Base-by-base conservation (phyloP, 23 red algal species). In the Gracilaria domingensis region DNA sequence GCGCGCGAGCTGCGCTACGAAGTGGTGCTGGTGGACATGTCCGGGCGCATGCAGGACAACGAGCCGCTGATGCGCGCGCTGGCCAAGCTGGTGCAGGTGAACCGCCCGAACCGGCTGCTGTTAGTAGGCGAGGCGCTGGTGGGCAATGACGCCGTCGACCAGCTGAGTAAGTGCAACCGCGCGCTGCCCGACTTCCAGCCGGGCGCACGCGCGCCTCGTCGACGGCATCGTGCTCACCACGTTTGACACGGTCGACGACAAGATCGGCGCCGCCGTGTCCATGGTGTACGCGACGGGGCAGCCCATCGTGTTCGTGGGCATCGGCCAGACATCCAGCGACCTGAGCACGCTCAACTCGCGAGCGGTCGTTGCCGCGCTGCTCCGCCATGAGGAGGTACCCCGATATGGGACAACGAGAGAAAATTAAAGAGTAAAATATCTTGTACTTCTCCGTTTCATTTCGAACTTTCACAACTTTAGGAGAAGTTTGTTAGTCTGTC, bases 121-220 rank as follows among this genome's bases (percentile, higher is more conserved):
- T 99, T 99, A 72, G 97, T 99, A 13, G 97, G 97, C 45, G 97
- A 99, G 82, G 97, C 97, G 37, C 80, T 99, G 28, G 97, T 96
- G 18, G 97, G 97, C 16, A 99, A 99, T 82, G 97, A 99, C 47
- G 97, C 91, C 6, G 94, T 99, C 26, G 94, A 99, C 79, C 97
- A 99, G 71, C 64, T 99, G 61, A 54, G 45, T 13, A 96, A 95
- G 45, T 99, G 96, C 65, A 92, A 96, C 45, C 58, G 38, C 49
- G 97, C 97, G 55, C 86, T 99, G 45, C 18, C 53, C 21, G 92
- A 93, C 60, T 59, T 82, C 33, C 97, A 98, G 79, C 75, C 18
- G 32, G 60, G 29, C 14, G 53, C 72, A 12, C 18, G 85, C 90
- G 39, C 91, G 94, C 29, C 57, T 88, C 49, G 92, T 98, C 34